Base-by-base conservation (phyloP, 129 eudicot genomes). In the Helianthus tuberosus region DNA sequence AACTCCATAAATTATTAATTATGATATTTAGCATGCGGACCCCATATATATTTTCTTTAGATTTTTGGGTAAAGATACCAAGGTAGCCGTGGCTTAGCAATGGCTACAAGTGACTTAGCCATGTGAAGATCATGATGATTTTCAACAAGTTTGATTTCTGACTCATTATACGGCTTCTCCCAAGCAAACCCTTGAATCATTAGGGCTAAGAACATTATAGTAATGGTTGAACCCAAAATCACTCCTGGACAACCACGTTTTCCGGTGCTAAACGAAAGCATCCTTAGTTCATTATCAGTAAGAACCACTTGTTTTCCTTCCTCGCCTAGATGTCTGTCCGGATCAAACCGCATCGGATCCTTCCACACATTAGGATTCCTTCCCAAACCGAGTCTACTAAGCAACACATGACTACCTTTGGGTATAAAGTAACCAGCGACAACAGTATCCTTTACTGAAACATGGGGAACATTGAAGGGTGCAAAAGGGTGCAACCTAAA, bases 391-490 rank as follows among this genome's bases (percentile, higher is more conserved):
- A 44, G 48, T 44, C 48, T 44, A 44, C 48, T 44, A 44, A 44
- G 9, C 48, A 44, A 44, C 48, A 44, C 48, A 10, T 44, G 38
- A 58, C 64, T 58, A 5, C 64, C 64, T 13, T 58, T 58, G 13
- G 64, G 64, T 58, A 58, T 58, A 35, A 44, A 44, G 48, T 44
- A 44, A 44, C 48, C 48, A 44, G 48, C 48, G 48, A 44, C 48
- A 44, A 44, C 25, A 16, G 38, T 17, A 1, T 58, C 10, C 14
- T 3, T 58, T 9, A 58, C 25, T 2, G 82, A 55, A 7, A 78
- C 71, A 32, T 76, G 69, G 1, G 82, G 82, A 17, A 71, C 38
- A 44, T 61, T 71, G 29, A 78, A 65, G 0, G 82, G 82, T 27
- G 32, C 32, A 27, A 27, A 27, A 27, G 32, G 36, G 36, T 32